Evolutionary conservation across 108 stramenopile genomes (phyloP).

Genomic region (Fragilaria radians): DNA sequence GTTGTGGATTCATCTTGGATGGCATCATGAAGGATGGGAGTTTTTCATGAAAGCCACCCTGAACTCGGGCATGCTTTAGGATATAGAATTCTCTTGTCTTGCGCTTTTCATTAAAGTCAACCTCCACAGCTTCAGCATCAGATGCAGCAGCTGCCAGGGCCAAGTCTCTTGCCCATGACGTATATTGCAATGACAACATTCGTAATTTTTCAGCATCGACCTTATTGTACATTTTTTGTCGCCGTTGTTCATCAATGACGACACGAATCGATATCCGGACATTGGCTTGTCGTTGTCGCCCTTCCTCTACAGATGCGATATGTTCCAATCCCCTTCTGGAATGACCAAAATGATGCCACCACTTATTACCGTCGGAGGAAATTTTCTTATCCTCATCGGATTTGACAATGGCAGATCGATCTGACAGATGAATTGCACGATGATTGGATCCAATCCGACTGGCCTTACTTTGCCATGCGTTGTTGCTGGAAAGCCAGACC

Average conservation of each 20-base stretch:
- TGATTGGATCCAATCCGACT: neutral
- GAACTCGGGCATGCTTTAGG: conserved; percentile 49
- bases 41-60: neutral
- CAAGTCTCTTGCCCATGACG: conserved; percentile 71
- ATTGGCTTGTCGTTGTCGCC: conserved; percentile 61
- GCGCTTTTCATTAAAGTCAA: conserved; percentile 62
- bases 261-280: conserved; percentile 56
- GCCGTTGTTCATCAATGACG: conserved; percentile 60
- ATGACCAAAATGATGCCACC: conserved; percentile 86
- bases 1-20: conserved; percentile 9
- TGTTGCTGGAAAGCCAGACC: conserved; percentile 70
- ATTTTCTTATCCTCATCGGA: neutral
- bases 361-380: conserved; percentile 33
- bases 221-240: conserved; percentile 43
- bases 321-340: conserved; percentile 78
- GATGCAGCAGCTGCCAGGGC: conserved; percentile 72
- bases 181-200: conserved; percentile 62
- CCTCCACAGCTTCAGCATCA: conserved; percentile 70
- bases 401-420: neutral
- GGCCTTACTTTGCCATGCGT: conserved; percentile 45
- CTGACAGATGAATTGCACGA: neutral
- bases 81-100: conserved; percentile 75
- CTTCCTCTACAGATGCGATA: conserved; percentile 75
- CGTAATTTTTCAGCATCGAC: conserved; percentile 65
- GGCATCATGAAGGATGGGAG: conserved; percentile 5